Evolutionary conservation across 139 green algal species (phyloP).

Genomic region (Spirogloea muscicola): DNA sequence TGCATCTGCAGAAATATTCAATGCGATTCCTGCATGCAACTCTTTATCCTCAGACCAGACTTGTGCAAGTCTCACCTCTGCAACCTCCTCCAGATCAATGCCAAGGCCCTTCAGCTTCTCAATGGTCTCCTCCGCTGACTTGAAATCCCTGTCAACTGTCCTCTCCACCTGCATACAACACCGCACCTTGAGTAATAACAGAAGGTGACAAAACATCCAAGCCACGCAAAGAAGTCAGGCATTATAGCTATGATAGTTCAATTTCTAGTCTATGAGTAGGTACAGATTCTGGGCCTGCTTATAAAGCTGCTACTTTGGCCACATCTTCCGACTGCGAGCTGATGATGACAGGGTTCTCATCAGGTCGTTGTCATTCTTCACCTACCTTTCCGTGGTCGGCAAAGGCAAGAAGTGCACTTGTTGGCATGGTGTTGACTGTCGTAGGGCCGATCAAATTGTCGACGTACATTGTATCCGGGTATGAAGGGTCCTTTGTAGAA

Average conservation of each 20-base stretch:
- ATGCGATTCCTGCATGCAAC: background rate
- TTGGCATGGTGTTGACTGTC: constrained; percentile 45
- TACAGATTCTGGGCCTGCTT: background rate
- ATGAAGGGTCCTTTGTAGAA: constrained; percentile 23
- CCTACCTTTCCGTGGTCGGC: constrained; percentile 30
- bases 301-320: background rate
- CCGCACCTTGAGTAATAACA: too few species aligned
- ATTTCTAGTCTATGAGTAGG: background rate
- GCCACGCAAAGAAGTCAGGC: background rate
- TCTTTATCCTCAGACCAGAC: background rate
- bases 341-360: background rate
- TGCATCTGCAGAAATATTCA: background rate
- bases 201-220: background rate
- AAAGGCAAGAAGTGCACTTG: constrained; percentile 28
- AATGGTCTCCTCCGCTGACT: constrained; percentile 3
- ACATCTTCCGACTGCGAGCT: background rate
- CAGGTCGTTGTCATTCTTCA: background rate
- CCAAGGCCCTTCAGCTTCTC: background rate
- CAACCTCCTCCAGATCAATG: constrained; percentile 9
- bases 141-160: constrained; percentile 35
- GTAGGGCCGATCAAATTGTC: constrained; percentile 36
- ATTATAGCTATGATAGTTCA: background rate
- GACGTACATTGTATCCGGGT: constrained; percentile 42
- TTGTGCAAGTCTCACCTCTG: background rate
- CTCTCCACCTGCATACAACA: constrained; percentile 25